Evolutionary conservation across 1,284 basidiomycete species (phyloP).

Genomic region (Somion occarium): DNA sequence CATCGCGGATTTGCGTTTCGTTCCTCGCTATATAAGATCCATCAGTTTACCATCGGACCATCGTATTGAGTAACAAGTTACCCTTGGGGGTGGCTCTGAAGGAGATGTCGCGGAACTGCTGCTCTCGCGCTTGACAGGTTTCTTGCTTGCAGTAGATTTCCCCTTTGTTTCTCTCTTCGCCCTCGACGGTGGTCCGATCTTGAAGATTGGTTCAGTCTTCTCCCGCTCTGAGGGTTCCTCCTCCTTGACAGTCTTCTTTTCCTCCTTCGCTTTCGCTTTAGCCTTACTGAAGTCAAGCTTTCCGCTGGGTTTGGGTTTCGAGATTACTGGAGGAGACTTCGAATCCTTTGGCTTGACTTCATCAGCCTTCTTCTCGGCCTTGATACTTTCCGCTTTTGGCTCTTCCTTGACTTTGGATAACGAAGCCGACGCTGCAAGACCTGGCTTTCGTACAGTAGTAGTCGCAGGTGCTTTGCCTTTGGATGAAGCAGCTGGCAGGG

Average conservation of each 20-base stretch:
- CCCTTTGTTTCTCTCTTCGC: background rate
- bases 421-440: constrained; percentile 7
- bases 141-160: background rate
- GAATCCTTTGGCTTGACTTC: constrained; percentile 14
- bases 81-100: constrained; percentile 16
- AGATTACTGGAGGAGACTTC: constrained; percentile 19
- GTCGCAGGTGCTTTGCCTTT: constrained; percentile 19
- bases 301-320: constrained; percentile 44
- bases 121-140: background rate
- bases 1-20: constrained; percentile 49
- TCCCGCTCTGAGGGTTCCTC: constrained; percentile 5
- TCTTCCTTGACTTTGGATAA: constrained; percentile 16
- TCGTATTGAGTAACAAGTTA: constrained; percentile 5
- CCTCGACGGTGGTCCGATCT: background rate
- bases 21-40: constrained; percentile 40
- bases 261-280: constrained; percentile 30
- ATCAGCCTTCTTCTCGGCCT: constrained; percentile 15
- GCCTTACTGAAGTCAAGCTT: constrained; percentile 63
- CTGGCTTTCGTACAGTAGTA: constrained; percentile 2
- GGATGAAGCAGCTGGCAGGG: constrained; percentile 19
- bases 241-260: constrained; percentile 23
- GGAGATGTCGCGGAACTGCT: background rate
- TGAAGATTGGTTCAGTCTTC: background rate
- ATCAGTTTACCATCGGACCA: background rate
- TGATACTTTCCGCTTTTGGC: constrained; percentile 19